Base-by-base conservation (phyloP, 441 rosid species). In the Aleurites moluccanus region DNA sequence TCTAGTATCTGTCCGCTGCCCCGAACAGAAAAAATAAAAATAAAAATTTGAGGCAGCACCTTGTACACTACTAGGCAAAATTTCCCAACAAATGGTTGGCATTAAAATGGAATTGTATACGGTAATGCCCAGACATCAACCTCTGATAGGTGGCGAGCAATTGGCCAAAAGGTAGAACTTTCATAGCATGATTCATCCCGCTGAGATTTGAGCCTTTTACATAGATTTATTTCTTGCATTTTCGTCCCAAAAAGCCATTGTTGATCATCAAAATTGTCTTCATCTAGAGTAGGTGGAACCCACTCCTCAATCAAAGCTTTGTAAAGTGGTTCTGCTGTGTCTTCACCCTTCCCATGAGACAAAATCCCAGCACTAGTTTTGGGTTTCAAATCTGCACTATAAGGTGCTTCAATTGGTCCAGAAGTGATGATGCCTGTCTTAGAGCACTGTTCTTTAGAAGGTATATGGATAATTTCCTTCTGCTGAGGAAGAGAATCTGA, bases 121-220 rank as follows among this genome's bases (percentile, higher is more conserved):
- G 99, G 97, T 75, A 95, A 77, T 0, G 95, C 85, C 50, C 74
- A 81, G 15, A 91, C 62, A 64, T 83, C 92, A 1, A 73, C 90
- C 21, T 77, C 84, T 0, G 83, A 52, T 73, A 90, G 21, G 83
- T 49, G 73, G 11, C 69, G 80, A 20, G 92, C 92, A 6, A 49
- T 49, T 0, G 90, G 90, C 75, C 82, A 83, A 71, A 74, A 62
- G 2, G 59, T 23, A 56, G 69, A 68, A 15, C 66, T 67, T 16
- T 16, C 69, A 30, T 10, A 13, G 45, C 72, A 61, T 30, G 57
- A 61, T 15, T 42, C 72, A 18, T 67, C 73, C 10, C n/a, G 57
- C n/a, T 3, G 70, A 3, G 79, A 62, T 75, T 78, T 70, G n/a
- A 10, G 42, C 52, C 57, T 78, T 79, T 79, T 81, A 4, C 18